Evolutionary conservation across 179 eudicot species (phyloP), one percentile per base, ranked within the genome.

Genomic region (Gypsophila paniculata): DNA sequence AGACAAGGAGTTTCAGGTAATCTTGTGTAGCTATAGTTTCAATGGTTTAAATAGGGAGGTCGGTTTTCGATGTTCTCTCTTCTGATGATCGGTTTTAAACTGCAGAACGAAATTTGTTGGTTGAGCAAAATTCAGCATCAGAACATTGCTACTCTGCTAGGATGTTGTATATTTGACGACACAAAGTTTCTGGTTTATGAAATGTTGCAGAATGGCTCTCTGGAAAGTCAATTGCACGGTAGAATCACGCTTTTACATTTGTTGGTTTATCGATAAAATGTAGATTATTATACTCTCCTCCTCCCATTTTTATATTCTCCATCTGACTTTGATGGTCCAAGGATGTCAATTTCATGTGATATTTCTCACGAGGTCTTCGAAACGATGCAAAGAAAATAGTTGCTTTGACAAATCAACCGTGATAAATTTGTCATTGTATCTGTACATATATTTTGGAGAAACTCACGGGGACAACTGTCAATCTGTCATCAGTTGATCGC

Each of bases 161-260:
- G 98, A 48, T 84, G 82, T 63, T 85, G 91, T 72, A 73, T 82
- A 72, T 84, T 85, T 67, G 84, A 84, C 23, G 86, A 87, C 65
- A 72, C 80, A 5, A 83, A 84, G 75, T 85, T 90, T 78, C 78
- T 93, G 78, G 90, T 84, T 34, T 89, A 89, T 77, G 96, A 93
- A 78, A 71, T 90, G 86, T 89, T 91, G 93, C 86, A 79, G 69
- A 89, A 89, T 61, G 98, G 98, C 39, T 91, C 96, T 46, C 78
- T 93, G 76, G 93, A 90, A 18, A 75, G 68, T 59, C 96, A 87
- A 59, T 80, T 93, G 78, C 95, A 91, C 63, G 98, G 98, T 93
- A 87, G 77, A 61, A 4, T 2, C 65, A 22, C 60, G 42, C 29
- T 65, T 48, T 69, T 36, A 2, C 61, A 10, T 53, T 14, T 18